Evolutionary conservation across 2,329 filamentous ascomycete species (phyloP).

Genomic region (Dendrostoma leiphaemia): DNA sequence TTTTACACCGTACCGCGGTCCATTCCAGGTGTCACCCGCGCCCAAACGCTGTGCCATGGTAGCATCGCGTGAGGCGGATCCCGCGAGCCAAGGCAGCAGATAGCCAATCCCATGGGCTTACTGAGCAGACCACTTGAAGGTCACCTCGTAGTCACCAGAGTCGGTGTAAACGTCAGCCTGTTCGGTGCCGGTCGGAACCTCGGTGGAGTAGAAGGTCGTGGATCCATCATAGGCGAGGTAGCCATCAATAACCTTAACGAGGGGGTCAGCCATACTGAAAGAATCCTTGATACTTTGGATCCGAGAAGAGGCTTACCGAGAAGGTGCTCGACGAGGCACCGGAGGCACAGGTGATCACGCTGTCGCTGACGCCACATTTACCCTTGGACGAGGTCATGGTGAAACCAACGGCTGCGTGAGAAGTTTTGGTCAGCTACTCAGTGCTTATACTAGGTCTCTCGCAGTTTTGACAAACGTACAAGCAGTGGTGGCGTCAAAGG

Average conservation of each 20-base stretch:
- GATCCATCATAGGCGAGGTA: conserved; percentile 13
- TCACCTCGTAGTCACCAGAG: conserved; percentile 6
- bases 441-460: too few relatives aligned
- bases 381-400: conserved; percentile 59
- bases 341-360: conserved; percentile 53
- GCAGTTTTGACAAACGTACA: background rate
- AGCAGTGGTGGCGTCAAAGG: conserved; percentile 53
- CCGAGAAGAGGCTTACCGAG: background rate
- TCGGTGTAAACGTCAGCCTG: conserved; percentile 5
- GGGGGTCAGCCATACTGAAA: background rate
- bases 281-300: background rate
- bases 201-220: conserved; percentile 12
- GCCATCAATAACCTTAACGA: background rate
- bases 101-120: too few relatives aligned
- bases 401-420: conserved; percentile 47
- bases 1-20: too few relatives aligned
- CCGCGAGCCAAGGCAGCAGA: too few relatives aligned
- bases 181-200: background rate
- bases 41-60: too few relatives aligned
- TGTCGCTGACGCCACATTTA: conserved; percentile 52
- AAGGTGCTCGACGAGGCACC: conserved; percentile 29
- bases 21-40: too few relatives aligned
- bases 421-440: background rate
- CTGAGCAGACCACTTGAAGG: conserved; percentile 7
- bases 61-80: too few relatives aligned